Percentiles rank a stretch among this genome's conserved stretches.
These are phyloP conservation scores for Dalbergia cochinchinensis DNA, from an alignment of 306 rosid species.

Conservation along the genomic window DNA sequence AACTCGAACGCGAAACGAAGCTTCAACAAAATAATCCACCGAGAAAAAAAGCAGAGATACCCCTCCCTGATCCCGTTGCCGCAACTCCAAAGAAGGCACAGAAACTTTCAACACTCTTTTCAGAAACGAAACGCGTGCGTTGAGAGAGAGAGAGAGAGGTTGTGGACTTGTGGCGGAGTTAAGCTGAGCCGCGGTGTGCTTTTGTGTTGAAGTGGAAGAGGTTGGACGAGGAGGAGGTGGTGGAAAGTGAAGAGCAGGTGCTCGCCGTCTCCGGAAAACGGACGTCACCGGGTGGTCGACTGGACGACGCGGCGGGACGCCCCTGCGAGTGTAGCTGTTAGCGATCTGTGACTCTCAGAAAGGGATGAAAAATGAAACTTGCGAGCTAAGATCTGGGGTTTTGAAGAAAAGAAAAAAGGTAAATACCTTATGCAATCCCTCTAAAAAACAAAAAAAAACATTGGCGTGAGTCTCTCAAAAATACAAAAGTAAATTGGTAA, in stretches of 20 bases:
- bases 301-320: not conserved
- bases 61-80: not conserved
- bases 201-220: not conserved
- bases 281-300: not conserved
- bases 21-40: slow-evolving; percentile 31
- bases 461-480: too few relatives aligned
- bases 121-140: not conserved
- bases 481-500: too few relatives aligned
- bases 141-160: not conserved
- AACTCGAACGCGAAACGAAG: slow-evolving; percentile 10
- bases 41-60: not conserved
- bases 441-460: too few relatives aligned
- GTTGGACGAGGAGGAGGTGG: not conserved
- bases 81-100: not conserved
- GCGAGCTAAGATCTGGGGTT: too few relatives aligned
- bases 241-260: not conserved
- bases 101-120: not conserved
- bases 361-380: not conserved
- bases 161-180: not conserved
- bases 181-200: not conserved
- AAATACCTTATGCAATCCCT: too few relatives aligned
- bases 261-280: not conserved
- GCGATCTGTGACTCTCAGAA: not conserved
- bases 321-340: not conserved
- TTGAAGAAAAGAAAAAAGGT: too few relatives aligned